Conservation (phyloP, 2,329 filamentous ascomycete genomes). For the Helminthosporium solani region DNA sequence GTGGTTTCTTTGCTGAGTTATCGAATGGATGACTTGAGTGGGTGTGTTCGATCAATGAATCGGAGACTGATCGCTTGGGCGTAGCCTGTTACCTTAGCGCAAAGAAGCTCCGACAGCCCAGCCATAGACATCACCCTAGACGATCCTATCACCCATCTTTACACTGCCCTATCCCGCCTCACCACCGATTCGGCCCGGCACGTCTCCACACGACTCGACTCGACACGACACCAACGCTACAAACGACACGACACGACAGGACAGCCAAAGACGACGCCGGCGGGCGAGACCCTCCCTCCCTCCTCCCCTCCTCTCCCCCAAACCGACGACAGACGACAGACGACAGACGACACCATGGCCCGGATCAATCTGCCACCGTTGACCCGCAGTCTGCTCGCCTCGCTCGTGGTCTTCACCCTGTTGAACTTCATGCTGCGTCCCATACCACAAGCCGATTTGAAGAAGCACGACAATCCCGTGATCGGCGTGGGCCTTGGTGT, state of each 20-base stretch:
- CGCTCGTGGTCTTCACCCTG: constrained; percentile 73
- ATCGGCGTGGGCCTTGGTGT: constrained; percentile 62
- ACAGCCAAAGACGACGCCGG: too few species aligned
- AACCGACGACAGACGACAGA: not conserved
- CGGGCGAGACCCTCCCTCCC: too few species aligned
- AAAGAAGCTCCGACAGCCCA: not conserved
- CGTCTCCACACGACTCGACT: too few species aligned
- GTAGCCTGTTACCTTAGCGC: not conserved
- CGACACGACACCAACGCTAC: too few species aligned
- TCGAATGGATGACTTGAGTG: too few species aligned
- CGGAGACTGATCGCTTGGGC: not conserved
- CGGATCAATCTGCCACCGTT: constrained; percentile 91
- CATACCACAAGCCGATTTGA: constrained; percentile 36
- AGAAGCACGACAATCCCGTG: constrained; percentile 48
- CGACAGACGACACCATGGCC: constrained; percentile 64
- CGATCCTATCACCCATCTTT: not conserved
- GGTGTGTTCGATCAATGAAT: not conserved
- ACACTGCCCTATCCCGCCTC: not conserved
- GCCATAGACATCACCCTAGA: too few species aligned
- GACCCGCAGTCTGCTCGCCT: constrained; percentile 77
- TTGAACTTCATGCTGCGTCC: constrained; percentile 75
- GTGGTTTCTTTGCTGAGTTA: too few species aligned
- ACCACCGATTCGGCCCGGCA: not conserved
- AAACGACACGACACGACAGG: too few species aligned
- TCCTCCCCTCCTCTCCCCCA: not conserved